Evolutionary conservation across 164 flowering plant species (phyloP), one percentile per base, ranked within the genome.

Genomic region (Aristolochia fimbriata): DNA sequence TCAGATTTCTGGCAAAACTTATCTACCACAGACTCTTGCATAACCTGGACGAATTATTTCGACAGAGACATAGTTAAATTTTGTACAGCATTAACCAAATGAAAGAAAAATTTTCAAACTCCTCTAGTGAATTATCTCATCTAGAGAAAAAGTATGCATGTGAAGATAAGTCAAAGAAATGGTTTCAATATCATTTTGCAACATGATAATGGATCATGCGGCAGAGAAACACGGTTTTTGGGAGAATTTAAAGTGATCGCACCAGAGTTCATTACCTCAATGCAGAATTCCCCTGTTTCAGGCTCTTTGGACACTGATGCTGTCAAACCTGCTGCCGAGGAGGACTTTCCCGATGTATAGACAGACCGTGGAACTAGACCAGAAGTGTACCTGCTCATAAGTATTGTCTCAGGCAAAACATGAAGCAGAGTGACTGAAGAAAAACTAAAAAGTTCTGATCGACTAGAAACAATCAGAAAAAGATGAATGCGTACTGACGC

Each of bases 241-340:
- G 19, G 43, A 55, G 58, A 30, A 30, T 9, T 41, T 23, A 15
- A 30, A 15, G 43, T 19, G 31, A 22, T 22, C 15, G 6, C n/a
- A 50, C 53, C 19, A 4, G 22, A 50, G 12, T 11, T 16, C 4
- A 57, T 22, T 76, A 93, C 99, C 97, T 93, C 99, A 31, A 93
- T 93, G 70, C 99, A 93, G 65, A 93, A 90, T 73, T 93, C 99
- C 27, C 99, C 99, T 61, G 99, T 93, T 82, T 93, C 99, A 54
- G 96, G 97, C 73, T 93, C 99, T 75, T 93, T 93, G 64, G 99
- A 96, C 7, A 93, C 99, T 64, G 96, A 88, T 53, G 99, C 99
- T 52, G 99, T 93, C 81, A 93, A 82, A 45, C 99, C 99, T 60
- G 97, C 99, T 68, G 99, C 97, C 66, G 99, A 93, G 2, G 97